Percentiles rank a stretch among this genome's conserved stretches.
phyloP scores from a whole-genome alignment of 2,329 filamentous ascomycete genomes.

The Helicocarpus griseus region DNA sequence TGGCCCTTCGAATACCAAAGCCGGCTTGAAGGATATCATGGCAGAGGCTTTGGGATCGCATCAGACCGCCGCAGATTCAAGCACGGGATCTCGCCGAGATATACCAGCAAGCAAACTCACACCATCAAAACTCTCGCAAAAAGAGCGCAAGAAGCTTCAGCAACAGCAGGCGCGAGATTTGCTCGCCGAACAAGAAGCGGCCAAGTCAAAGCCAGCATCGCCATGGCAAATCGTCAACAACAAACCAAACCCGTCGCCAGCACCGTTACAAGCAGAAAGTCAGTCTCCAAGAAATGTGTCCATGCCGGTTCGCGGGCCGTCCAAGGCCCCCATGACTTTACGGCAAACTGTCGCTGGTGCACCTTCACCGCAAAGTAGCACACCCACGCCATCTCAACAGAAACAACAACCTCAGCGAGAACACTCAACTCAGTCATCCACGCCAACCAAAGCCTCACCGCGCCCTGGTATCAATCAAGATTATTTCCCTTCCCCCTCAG shows the following conservation, averaged over 20 bases:
- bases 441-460: constrained; percentile 1
- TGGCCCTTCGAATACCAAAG: constrained; percentile 49
- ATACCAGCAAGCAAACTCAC: constrained; percentile 27
- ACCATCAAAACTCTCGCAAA: constrained; percentile 68
- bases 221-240: constrained; percentile 58
- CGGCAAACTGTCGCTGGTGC: constrained; percentile 50
- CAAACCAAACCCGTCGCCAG: constrained; percentile 9
- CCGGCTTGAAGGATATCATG: constrained; percentile 72
- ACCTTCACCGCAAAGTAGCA: constrained; percentile 14
- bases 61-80: constrained; percentile 45
- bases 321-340: constrained; percentile 48
- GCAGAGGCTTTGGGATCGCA: constrained; percentile 44
- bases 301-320: constrained; percentile 10
- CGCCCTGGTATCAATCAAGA: background rate
- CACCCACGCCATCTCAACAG: background rate
- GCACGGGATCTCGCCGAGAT: constrained; percentile 38
- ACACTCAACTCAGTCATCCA: background rate
- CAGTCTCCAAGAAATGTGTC: background rate
- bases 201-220: constrained; percentile 27
- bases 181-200: constrained; percentile 23
- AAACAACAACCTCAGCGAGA: background rate
- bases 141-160: constrained; percentile 77
- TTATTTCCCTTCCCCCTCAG: background rate
- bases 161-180: constrained; percentile 50
- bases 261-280: background rate